Evolutionary conservation across 116 monocot species (phyloP).

Genomic region (Posidonia oceanica): DNA sequence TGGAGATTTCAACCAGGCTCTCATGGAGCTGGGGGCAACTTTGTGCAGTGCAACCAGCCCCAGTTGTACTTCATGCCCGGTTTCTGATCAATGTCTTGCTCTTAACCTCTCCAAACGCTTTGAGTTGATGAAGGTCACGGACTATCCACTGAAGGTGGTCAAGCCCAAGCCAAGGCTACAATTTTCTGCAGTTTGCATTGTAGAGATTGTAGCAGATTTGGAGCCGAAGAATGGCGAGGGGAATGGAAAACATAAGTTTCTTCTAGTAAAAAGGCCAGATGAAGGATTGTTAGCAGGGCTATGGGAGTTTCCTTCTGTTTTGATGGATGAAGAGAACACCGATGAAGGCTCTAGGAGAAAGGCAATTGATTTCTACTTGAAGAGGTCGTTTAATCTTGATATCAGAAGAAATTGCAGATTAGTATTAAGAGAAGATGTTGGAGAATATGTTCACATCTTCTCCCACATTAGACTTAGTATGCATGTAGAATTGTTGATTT

Average conservation of each 20-base stretch:
- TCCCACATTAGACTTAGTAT: conserved; percentile 84
- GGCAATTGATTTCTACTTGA: conserved; percentile 52
- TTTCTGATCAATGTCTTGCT: conserved; percentile 64
- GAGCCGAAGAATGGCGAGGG: conserved; percentile 10
- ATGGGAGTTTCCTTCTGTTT: conserved; percentile 92
- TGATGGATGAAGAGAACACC: conserved; percentile 23
- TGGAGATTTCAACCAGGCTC: conserved; percentile 94
- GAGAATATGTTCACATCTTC: conserved; percentile 79
- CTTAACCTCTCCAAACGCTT: conserved; percentile 40
- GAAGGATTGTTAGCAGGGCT: conserved; percentile 91
- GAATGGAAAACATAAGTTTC: conserved; percentile 21
- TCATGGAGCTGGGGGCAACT: conserved; percentile 95
- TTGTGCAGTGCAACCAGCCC: conserved; percentile 60
- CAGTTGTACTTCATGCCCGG: conserved; percentile 56
- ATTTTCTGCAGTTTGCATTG: conserved; percentile 85
- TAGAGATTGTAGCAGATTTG: conserved; percentile 35
- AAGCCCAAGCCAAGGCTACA: conserved; percentile 68
- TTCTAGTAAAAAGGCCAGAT: conserved; percentile 85
- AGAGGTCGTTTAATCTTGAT: conserved; percentile 33
- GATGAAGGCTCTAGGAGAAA: conserved; percentile 44
- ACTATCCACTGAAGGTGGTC: conserved; percentile 69
- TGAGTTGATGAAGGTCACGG: conserved; percentile 39
- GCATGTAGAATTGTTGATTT: conserved; percentile 69
- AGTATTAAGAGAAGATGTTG: conserved; percentile 53
- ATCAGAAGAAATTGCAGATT: conserved; percentile 23